These are phyloP conservation scores for Coemansia sp. DNA, from an alignment of 192 early-diverging fungal genomes.

Conservation along the genomic window DNA sequence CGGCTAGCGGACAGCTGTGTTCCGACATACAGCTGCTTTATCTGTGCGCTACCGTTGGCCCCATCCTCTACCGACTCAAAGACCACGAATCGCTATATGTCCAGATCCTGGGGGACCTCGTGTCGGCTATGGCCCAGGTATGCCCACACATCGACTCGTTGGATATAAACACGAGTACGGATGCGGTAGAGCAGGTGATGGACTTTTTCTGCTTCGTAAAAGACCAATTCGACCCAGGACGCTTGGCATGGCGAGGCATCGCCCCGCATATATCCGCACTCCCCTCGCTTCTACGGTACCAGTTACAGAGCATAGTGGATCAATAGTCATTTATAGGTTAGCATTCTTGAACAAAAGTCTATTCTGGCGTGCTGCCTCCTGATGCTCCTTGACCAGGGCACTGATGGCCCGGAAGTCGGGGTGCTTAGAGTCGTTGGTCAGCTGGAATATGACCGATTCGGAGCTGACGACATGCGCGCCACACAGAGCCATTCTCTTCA, in stretches of 20 bases:
- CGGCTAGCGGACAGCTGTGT: slow-evolving; percentile 45
- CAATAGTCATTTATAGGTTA: slow-evolving; percentile 16
- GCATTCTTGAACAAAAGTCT: slow-evolving; percentile 56
- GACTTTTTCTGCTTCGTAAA: slow-evolving; percentile 56
- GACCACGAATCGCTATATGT: slow-evolving; percentile 51
- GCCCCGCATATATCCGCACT: slow-evolving; percentile 48
- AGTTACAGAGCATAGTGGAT: slow-evolving; percentile 48
- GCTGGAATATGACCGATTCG: slow-evolving; percentile 75
- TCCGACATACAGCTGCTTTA: slow-evolving; percentile 75
- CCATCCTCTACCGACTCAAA: slow-evolving; percentile 65
- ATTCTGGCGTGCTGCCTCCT: slow-evolving; percentile 64
- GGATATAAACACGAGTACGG: slow-evolving; percentile 26
- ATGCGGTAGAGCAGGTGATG: slow-evolving; percentile 52
- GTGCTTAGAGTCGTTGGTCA: slow-evolving; percentile 61
- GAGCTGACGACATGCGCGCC: slow-evolving; percentile 80
- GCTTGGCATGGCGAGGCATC: slow-evolving; percentile 39
- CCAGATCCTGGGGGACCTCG: slow-evolving; percentile 45
- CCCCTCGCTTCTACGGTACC: slow-evolving; percentile 36
- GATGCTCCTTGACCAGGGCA: slow-evolving; percentile 82
- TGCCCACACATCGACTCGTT: slow-evolving; percentile 25
- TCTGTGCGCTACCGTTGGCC: slow-evolving; percentile 69
- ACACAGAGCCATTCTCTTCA: slow-evolving; percentile 62
- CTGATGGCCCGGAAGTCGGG: slow-evolving; percentile 80
- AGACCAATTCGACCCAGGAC: slow-evolving; percentile 51
- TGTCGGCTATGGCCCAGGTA: slow-evolving; percentile 43